Evolutionary conservation across 2,329 filamentous ascomycete species (phyloP).

Genomic region (Aspergillus sp.): DNA sequence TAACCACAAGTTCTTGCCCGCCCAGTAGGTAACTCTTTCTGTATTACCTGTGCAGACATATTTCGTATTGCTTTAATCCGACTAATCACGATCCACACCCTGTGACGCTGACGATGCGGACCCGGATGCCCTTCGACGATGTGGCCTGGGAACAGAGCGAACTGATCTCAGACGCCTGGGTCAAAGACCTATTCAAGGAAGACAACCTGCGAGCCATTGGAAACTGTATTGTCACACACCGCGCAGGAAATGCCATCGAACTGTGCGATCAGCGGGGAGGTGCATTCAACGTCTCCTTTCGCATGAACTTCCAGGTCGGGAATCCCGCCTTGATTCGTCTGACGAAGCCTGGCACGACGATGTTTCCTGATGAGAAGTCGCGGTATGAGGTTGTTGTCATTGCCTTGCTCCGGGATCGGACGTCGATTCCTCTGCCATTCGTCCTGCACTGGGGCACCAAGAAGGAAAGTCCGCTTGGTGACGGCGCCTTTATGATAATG

Average conservation of each 20-base stretch:
- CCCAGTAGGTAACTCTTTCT: no score
- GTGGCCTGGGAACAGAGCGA: slow-evolving; percentile 13
- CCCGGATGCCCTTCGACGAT: slow-evolving; percentile 7
- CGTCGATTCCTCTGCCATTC: slow-evolving; percentile 19
- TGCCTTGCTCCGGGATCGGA: slow-evolving; percentile 16
- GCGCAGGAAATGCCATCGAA: background rate
- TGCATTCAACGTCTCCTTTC: slow-evolving; percentile 22
- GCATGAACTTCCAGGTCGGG: slow-evolving; percentile 19
- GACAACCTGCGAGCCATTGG: slow-evolving; percentile 1
- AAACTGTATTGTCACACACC: slow-evolving; percentile 11
- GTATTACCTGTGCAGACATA: no score
- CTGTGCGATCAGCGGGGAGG: slow-evolving; percentile 12
- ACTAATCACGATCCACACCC: no score
- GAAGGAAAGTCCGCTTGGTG: slow-evolving; percentile 15
- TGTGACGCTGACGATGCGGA: background rate
- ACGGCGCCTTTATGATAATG: slow-evolving; percentile 40
- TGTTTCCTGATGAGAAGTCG: slow-evolving; percentile 31
- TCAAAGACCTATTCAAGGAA: background rate
- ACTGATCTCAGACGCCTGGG: background rate
- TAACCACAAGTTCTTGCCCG: no score
- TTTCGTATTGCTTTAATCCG: no score
- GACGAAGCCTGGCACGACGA: slow-evolving; percentile 15
- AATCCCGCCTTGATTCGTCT: slow-evolving; percentile 22
- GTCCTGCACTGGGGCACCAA: slow-evolving; percentile 14
- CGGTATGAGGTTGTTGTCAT: slow-evolving; percentile 20